Conservation (phyloP, 2,329 filamentous ascomycete genomes). For the Moelleriella libera region DNA sequence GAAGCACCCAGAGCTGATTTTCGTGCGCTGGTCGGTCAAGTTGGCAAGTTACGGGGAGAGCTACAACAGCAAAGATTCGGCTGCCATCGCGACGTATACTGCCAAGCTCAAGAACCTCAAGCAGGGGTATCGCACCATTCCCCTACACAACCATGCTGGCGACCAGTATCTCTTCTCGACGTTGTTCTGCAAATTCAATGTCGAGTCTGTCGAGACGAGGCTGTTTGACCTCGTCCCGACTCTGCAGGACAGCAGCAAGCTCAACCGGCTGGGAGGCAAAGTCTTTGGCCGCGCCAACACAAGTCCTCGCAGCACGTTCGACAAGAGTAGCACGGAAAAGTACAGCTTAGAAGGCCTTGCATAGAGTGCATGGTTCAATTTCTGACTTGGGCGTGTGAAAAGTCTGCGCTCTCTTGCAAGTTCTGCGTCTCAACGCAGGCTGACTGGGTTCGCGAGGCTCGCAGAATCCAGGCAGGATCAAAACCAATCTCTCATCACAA, state of each 20-base stretch:
- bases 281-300: conserved; percentile 41
- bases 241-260: conserved; percentile 29
- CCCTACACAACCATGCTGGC: conserved; percentile 74
- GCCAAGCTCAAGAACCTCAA: conserved; percentile 83
- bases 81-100: conserved; percentile 74
- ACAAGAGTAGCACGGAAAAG: conserved; percentile 34
- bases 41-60: conserved; percentile 66
- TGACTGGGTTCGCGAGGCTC: too few species aligned
- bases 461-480: too few species aligned
- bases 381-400: not conserved
- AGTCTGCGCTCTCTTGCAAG: too few species aligned
- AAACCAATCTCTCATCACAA: too few species aligned
- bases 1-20: conserved; percentile 87
- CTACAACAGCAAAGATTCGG: conserved; percentile 40
- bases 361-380: conserved; percentile 3
- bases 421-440: too few species aligned
- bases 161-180: conserved; percentile 93
- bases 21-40: conserved; percentile 86
- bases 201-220: conserved; percentile 40
- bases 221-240: conserved; percentile 35
- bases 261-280: conserved; percentile 41
- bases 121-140: conserved; percentile 84
- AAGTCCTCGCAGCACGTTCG: conserved; percentile 38
- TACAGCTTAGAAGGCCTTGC: conserved; percentile 25
- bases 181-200: conserved; percentile 78